These are phyloP conservation scores for Crithidia sp. DNA, from an alignment of 208 protist species.

Conservation along the genomic window DNA sequence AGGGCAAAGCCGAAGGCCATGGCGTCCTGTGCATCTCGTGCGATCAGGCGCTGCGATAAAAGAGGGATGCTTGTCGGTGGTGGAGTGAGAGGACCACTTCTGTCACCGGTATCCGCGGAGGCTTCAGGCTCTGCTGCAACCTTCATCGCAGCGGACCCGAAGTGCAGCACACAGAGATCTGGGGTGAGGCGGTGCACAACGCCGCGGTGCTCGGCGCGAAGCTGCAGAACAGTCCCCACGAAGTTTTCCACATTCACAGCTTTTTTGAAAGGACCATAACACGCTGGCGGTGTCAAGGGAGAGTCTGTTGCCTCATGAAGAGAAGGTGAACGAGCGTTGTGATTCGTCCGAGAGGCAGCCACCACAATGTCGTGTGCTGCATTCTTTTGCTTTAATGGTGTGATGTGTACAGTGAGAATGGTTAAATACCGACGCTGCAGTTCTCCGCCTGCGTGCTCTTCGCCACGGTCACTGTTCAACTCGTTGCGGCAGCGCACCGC, in stretches of 20 bases:
- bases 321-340: background rate
- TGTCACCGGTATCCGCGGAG: background rate
- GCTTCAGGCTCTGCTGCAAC: background rate
- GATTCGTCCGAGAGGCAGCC: background rate
- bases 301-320: too few relatives aligned
- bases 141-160: constrained; percentile 11
- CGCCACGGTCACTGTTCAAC: background rate
- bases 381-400: too few relatives aligned
- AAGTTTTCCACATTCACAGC: constrained; percentile 15
- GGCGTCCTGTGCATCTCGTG: constrained; percentile 19
- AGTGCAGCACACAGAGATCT: constrained; percentile 34
- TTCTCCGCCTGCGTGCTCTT: background rate
- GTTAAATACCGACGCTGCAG: background rate
- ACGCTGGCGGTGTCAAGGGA: too few relatives aligned
- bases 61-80: background rate
- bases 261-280: constrained; percentile 13
- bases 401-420: background rate
- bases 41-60: background rate
- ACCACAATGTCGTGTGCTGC: background rate
- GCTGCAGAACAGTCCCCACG: constrained; percentile 21
- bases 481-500: background rate
- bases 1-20: constrained; percentile 24
- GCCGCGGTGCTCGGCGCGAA: constrained; percentile 20
- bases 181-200: constrained; percentile 21
- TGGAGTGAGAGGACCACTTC: background rate